Percentiles rank a stretch among this genome's conserved stretches.
These are phyloP conservation scores for Platanthera zijinensis DNA, from an alignment of 106 monocot genomes.

Conservation along the genomic window DNA sequence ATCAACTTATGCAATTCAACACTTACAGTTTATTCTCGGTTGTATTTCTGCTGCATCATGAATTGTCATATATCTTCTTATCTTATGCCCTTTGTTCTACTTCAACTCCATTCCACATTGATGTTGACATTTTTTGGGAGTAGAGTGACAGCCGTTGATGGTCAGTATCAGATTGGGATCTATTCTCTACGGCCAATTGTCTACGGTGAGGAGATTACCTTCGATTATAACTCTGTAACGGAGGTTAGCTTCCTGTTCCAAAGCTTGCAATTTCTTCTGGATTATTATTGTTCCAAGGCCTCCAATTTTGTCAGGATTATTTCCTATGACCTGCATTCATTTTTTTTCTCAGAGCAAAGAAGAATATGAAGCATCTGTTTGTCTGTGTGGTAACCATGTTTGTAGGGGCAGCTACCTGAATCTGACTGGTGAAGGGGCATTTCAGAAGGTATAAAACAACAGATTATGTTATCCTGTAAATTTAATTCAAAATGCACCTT, in stretches of 20 bases:
- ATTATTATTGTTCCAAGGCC: not conserved
- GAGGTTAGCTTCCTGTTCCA: slow-evolving; percentile 45
- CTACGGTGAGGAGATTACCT: slow-evolving; percentile 97
- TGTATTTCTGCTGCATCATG: not conserved
- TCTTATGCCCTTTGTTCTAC: not conserved
- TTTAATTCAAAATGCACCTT: not conserved
- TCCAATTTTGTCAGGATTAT: slow-evolving; percentile 3
- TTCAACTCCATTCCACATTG: not conserved
- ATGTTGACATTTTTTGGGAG: not conserved
- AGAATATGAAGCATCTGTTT: slow-evolving; percentile 97
- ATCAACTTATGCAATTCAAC: not conserved
- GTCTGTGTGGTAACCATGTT: slow-evolving; percentile 92
- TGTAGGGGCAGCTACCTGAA: slow-evolving; percentile 98
- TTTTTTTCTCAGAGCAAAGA: slow-evolving; percentile 83
- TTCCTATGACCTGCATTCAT: not conserved
- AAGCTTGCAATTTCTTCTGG: not conserved
- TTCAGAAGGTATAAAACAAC: slow-evolving; percentile 56
- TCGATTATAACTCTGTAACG: slow-evolving; percentile 98
- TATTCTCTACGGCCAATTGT: slow-evolving; percentile 79
- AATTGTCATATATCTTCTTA: not conserved
- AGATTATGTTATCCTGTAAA: not conserved
- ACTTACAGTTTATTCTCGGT: not conserved
- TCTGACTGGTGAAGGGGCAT: slow-evolving; percentile 86
- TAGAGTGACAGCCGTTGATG: slow-evolving; percentile 99
- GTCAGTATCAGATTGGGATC: slow-evolving; percentile 97